phyloP scores from a whole-genome alignment of 208 protist genomes.

The Trypanosoma platydactyli region DNA sequence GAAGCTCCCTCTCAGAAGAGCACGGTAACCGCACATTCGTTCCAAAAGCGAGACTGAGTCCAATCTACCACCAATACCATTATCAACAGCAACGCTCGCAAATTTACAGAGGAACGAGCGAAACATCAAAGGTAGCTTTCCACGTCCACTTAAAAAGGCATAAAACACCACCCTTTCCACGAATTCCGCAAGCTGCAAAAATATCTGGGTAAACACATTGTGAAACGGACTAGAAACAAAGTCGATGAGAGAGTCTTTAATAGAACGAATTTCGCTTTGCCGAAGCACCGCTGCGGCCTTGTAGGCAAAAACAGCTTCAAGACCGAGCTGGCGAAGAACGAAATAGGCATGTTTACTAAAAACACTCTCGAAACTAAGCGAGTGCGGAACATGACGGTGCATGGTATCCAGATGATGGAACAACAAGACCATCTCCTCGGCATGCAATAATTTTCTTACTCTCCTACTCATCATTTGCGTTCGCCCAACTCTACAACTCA shows the following conservation, averaged over 20 bases:
- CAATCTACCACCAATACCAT: background rate
- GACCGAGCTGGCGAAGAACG: conserved; percentile 62
- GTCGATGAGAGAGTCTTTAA: conserved; percentile 23
- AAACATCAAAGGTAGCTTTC: background rate
- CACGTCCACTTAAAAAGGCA: conserved; percentile 17
- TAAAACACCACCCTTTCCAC: conserved; percentile 26
- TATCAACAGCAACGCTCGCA: too few species aligned
- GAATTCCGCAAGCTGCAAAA: conserved; percentile 28
- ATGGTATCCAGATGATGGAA: conserved; percentile 1
- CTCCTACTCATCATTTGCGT: background rate
- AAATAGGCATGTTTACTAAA: conserved; percentile 37
- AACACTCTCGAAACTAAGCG: conserved; percentile 27
- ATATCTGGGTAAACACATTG: conserved; percentile 24
- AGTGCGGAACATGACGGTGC: conserved; percentile 19
- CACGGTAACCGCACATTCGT: conserved; percentile 18
- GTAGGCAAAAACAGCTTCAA: conserved; percentile 74
- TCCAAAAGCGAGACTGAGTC: conserved; percentile 9
- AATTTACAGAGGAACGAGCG: background rate
- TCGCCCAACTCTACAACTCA: background rate
- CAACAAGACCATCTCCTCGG: conserved; percentile 23
- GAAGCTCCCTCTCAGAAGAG: conserved; percentile 7
- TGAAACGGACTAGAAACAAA: conserved; percentile 28
- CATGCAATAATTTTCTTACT: conserved; percentile 5
- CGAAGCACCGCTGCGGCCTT: conserved; percentile 32
- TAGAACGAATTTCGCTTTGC: conserved; percentile 19